Evolutionary conservation across 192 early-diverging fungal genomes (phyloP).

Genomic region (Gamsiella multidivaricata): DNA sequence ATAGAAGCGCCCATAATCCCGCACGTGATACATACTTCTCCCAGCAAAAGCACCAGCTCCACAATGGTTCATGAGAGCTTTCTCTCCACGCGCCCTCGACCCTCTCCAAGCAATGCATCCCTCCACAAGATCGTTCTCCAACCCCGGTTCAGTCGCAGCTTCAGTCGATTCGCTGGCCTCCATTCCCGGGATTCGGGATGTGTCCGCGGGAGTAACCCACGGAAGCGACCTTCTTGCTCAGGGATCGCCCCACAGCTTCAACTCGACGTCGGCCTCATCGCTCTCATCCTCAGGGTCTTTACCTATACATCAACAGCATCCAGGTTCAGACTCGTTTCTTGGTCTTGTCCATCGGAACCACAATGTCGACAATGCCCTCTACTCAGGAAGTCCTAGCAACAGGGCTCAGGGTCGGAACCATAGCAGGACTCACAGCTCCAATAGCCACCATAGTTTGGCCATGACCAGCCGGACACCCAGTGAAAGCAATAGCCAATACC

Average conservation of each 20-base stretch:
- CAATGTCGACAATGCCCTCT: not conserved
- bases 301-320: constrained; percentile 37
- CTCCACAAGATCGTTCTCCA: constrained; percentile 19
- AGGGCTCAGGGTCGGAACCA: constrained; percentile 10
- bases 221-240: constrained; percentile 18
- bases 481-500: constrained; percentile 20
- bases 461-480: constrained; percentile 31
- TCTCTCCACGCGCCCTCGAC: not conserved
- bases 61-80: too few species aligned
- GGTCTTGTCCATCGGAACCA: constrained; percentile 17
- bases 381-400: constrained; percentile 5
- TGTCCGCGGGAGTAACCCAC: not conserved
- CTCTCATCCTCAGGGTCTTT: constrained; percentile 42
- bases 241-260: constrained; percentile 33
- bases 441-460: constrained; percentile 24
- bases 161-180: constrained; percentile 39
- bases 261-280: constrained; percentile 40
- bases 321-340: constrained; percentile 7
- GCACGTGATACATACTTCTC: too few species aligned
- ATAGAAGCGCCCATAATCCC: too few species aligned
- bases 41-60: too few species aligned
- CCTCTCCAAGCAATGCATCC: constrained; percentile 16
- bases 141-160: constrained; percentile 14
- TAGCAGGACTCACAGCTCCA: constrained; percentile 23
- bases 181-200: constrained; percentile 9